These are phyloP conservation scores for Cucumis sativus DNA, from an alignment of 306 rosid genomes.

Conservation along the genomic window DNA sequence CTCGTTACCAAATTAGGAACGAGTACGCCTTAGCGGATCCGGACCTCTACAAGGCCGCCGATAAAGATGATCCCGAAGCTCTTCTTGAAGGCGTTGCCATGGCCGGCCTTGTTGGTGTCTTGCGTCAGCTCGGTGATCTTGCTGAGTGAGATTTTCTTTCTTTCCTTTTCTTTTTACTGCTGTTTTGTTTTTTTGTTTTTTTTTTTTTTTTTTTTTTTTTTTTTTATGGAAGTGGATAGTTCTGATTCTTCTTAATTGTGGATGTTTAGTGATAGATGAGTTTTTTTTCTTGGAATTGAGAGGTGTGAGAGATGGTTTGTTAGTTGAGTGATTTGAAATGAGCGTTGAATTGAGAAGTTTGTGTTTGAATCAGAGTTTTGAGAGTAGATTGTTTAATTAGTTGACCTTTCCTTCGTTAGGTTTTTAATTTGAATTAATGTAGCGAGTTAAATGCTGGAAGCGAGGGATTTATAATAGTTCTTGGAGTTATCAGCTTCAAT, in stretches of 20 bases:
- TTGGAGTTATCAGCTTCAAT: background rate
- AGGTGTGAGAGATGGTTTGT: background rate
- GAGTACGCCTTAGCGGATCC: slow-evolving; percentile 80
- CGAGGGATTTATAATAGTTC: background rate
- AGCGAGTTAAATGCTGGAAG: background rate
- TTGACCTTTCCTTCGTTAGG: slow-evolving; percentile 8
- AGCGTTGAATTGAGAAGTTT: background rate
- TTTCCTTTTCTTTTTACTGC: background rate
- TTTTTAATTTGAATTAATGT: background rate
- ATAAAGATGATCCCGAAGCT: slow-evolving; percentile 83
- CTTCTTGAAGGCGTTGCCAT: slow-evolving; percentile 76
- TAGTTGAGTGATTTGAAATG: slow-evolving; percentile 5
- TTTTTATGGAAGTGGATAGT: background rate
- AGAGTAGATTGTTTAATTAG: background rate
- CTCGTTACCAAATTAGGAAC: slow-evolving; percentile 55
- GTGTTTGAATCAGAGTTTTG: slow-evolving; percentile 1
- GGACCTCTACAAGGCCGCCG: slow-evolving; percentile 66
- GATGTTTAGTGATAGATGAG: background rate
- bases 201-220: background rate
- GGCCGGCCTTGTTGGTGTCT: slow-evolving; percentile 79
- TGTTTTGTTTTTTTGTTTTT: slow-evolving; percentile 4
- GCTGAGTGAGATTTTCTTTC: slow-evolving; percentile 47
- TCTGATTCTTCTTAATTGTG: background rate
- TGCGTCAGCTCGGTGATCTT: slow-evolving; percentile 98
- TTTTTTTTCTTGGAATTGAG: background rate